A percentile compares a stretch with the other conserved stretches of the same genome.
These are phyloP conservation scores for Teunomyces lycoperdinae DNA, from an alignment of 805 yeast species.

Conservation along the genomic window DNA sequence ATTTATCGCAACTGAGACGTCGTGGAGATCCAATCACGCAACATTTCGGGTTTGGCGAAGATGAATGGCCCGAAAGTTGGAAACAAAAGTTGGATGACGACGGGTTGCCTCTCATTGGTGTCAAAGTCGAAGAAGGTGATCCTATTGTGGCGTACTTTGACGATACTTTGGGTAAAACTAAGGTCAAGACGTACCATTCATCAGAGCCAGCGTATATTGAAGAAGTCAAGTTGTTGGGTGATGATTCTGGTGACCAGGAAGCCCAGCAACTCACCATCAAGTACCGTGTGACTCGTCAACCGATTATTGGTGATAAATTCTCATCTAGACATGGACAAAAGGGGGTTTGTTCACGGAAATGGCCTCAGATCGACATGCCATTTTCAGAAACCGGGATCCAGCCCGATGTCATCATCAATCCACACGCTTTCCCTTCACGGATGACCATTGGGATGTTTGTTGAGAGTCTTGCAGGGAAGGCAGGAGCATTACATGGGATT, in stretches of 20 bases:
- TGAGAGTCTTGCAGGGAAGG: conserved; percentile 97
- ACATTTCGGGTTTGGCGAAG: conserved; percentile 91
- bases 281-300: conserved; percentile 85
- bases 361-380: conserved; percentile 98
- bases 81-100: conserved; percentile 82
- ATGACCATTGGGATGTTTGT: conserved; percentile 99
- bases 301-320: conserved; percentile 95
- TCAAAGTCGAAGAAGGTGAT: conserved; percentile 88
- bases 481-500: conserved; percentile 96
- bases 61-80: conserved; percentile 92
- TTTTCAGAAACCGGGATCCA: conserved; percentile 94
- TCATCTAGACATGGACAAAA: conserved; percentile 98
- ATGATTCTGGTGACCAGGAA: conserved; percentile 71
- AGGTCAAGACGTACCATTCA: conserved; percentile 88
- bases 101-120: conserved; percentile 90
- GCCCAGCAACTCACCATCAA: conserved; percentile 84
- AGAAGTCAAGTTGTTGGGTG: conserved; percentile 90
- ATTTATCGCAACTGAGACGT: conserved; percentile 70
- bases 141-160: conserved; percentile 92
- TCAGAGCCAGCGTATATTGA: conserved; percentile 93
- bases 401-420: conserved; percentile 96
- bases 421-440: conserved; percentile 99
- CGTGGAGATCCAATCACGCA: conserved; percentile 94
- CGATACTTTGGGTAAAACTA: conserved; percentile 86
- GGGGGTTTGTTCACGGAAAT: conserved; percentile 97